Conservation (phyloP, 371 early-diverging fungal species). For the Polyrhizophydium stewartii region DNA sequence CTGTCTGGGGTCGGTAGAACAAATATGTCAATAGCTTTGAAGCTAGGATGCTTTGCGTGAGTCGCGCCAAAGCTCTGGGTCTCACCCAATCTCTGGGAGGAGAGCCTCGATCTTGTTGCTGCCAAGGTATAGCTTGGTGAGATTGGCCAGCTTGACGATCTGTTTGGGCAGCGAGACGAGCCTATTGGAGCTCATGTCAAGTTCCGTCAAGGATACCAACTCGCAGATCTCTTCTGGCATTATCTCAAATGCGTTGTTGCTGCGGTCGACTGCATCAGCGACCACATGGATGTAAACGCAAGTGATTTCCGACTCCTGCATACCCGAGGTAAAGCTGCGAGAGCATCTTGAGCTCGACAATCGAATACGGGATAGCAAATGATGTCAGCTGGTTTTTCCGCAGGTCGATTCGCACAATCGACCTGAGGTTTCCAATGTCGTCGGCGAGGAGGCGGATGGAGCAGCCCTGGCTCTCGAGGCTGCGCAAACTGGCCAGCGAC, state of each 20-base stretch:
- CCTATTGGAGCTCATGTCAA: slow-evolving; percentile 56
- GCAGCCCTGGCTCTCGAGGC: slow-evolving; percentile 36
- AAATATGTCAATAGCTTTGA: too few relatives aligned
- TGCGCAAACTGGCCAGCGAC: slow-evolving; percentile 15
- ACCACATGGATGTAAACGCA: too few relatives aligned
- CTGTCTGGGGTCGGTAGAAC: too few relatives aligned
- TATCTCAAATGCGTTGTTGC: slow-evolving; percentile 53
- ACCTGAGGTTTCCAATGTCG: slow-evolving; percentile 32
- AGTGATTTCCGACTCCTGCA: too few relatives aligned
- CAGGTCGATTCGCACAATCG: slow-evolving; percentile 30
- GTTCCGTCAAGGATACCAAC: slow-evolving; percentile 48
- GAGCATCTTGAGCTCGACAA: slow-evolving; percentile 21
- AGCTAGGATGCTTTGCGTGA: too few relatives aligned
- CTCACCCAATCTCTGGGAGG: slow-evolving; percentile 34
- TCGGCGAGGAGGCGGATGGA: slow-evolving; percentile 32
- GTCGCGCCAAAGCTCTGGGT: too few relatives aligned
- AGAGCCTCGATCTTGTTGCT: slow-evolving; percentile 41
- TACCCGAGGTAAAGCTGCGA: slow-evolving; percentile 33
- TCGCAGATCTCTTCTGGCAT: slow-evolving; percentile 64
- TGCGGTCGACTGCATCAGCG: too few relatives aligned
- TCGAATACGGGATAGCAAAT: slow-evolving; percentile 34
- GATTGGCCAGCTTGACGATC: slow-evolving; percentile 53
- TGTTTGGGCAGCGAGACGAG: slow-evolving; percentile 58
- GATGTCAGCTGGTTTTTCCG: slow-evolving; percentile 40
- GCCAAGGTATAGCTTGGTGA: slow-evolving; percentile 33